Evolutionary conservation across 352 stramenopile species (phyloP).

Genomic region (Phytophthora litchii): DNA sequence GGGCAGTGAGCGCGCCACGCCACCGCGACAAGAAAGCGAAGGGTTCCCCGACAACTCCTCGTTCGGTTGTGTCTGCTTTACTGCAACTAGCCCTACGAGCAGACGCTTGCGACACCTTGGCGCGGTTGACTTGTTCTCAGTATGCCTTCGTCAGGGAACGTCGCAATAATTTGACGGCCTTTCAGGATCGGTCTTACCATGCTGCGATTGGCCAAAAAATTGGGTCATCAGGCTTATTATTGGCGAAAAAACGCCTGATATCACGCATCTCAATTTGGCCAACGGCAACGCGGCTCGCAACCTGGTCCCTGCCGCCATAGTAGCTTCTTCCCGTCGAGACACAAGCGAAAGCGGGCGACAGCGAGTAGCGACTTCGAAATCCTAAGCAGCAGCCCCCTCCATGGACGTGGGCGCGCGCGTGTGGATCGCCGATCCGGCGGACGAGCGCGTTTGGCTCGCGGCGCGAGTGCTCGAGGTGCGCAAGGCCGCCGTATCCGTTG

Average conservation of each 20-base stretch:
- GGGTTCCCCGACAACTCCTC: not conserved
- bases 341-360: constrained; percentile 6
- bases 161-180: constrained; percentile 30
- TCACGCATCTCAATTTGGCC: constrained; percentile 17
- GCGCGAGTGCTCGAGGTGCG: constrained; percentile 42
- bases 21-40: not conserved
- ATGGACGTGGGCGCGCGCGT: constrained; percentile 81
- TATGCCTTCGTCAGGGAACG: not conserved
- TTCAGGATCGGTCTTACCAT: constrained; percentile 28
- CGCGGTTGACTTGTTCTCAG: constrained; percentile 7
- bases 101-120: constrained; percentile 20
- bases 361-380: constrained; percentile 6
- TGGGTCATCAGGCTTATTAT: constrained; percentile 1
- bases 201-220: constrained; percentile 24
- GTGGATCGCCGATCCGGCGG: constrained; percentile 63
- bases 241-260: constrained; percentile 43
- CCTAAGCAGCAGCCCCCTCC: constrained; percentile 10
- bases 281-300: constrained; percentile 22
- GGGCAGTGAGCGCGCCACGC: not conserved
- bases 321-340: constrained; percentile 29
- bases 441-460: constrained; percentile 66
- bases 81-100: not conserved
- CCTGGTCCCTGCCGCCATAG: constrained; percentile 14
- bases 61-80: constrained; percentile 8
- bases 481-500: constrained; percentile 25